A percentile compares a stretch with the other conserved stretches of the same genome.
These are phyloP conservation scores for Fusarium denticulatum DNA, from an alignment of 2,329 filamentous ascomycete species.

Conservation along the genomic window DNA sequence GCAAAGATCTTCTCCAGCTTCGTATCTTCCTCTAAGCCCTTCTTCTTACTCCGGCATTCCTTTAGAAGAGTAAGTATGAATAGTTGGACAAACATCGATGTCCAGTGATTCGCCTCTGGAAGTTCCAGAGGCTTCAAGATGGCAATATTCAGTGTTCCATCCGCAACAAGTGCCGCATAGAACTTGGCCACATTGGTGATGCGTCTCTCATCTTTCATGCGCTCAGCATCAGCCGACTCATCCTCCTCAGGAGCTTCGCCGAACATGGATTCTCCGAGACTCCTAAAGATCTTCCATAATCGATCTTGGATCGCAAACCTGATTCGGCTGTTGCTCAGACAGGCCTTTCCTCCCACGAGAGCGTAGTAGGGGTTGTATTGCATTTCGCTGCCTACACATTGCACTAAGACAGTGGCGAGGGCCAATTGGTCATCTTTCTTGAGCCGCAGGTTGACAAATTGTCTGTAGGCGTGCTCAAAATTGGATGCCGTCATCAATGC, in stretches of 20 bases:
- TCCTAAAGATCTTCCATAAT: slow-evolving; percentile 85
- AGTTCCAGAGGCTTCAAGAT: slow-evolving; percentile 79
- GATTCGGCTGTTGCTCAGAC: slow-evolving; percentile 73
- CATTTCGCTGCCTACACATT: slow-evolving; percentile 84
- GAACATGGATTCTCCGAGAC: slow-evolving; percentile 83
- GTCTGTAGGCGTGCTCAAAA: slow-evolving; percentile 82
- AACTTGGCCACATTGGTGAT: slow-evolving; percentile 64
- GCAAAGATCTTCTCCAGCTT: slow-evolving; percentile 73
- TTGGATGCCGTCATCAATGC: slow-evolving; percentile 88
- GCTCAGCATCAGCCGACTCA: slow-evolving; percentile 58
- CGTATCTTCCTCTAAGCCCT: slow-evolving; percentile 61
- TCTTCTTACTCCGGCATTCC: slow-evolving; percentile 60
- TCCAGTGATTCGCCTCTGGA: slow-evolving; percentile 78
- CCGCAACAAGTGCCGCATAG: slow-evolving; percentile 62
- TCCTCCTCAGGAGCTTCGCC: slow-evolving; percentile 70
- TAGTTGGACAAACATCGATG: slow-evolving; percentile 81
- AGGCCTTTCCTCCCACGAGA: slow-evolving; percentile 81
- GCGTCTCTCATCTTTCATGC: slow-evolving; percentile 59
- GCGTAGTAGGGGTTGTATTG: slow-evolving; percentile 95
- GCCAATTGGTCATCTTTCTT: slow-evolving; percentile 89
- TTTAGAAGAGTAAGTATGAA: slow-evolving; percentile 81
- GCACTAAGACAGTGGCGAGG: slow-evolving; percentile 86
- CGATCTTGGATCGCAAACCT: slow-evolving; percentile 88
- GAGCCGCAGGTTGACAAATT: slow-evolving; percentile 82
- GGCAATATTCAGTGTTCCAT: slow-evolving; percentile 57